Percentiles rank a stretch among this genome's conserved stretches.
Evolutionary conservation across 2,329 filamentous ascomycete species (phyloP).

Genomic region (Pestalotiopsis sp.): DNA sequence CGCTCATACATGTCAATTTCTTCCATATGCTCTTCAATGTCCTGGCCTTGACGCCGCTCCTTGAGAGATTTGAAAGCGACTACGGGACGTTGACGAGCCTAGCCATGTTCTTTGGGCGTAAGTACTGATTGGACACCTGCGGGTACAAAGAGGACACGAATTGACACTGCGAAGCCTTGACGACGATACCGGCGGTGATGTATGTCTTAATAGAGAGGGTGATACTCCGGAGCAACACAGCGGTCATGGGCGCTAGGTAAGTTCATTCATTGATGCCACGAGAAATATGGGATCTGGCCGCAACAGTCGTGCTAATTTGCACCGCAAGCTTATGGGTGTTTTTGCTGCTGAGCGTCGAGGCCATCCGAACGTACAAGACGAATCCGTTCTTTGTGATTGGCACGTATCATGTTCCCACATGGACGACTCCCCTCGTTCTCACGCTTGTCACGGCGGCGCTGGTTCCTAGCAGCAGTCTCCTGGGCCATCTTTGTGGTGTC

Average conservation of each 20-base stretch:
- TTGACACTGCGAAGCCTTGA: slow-evolving; percentile 59
- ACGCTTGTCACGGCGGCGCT: slow-evolving; percentile 76
- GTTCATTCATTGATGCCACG: slow-evolving; percentile 28
- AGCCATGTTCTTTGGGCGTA: slow-evolving; percentile 88
- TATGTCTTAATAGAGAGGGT: slow-evolving; percentile 81
- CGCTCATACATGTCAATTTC: slow-evolving; percentile 80
- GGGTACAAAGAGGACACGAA: neutral
- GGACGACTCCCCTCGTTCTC: slow-evolving; percentile 83
- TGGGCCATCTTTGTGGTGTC: slow-evolving; percentile 87
- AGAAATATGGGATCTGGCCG: neutral
- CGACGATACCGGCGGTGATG: slow-evolving; percentile 78
- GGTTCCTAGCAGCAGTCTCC: slow-evolving; percentile 78
- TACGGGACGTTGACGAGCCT: slow-evolving; percentile 89
- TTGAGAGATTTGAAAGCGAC: slow-evolving; percentile 93
- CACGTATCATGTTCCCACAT: slow-evolving; percentile 78
- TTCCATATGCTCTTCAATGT: slow-evolving; percentile 82
- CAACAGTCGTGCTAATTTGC: neutral
- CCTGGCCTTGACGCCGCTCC: slow-evolving; percentile 78
- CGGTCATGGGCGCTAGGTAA: slow-evolving; percentile 83
- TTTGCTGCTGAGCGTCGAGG: slow-evolving; percentile 80
- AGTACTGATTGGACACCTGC: slow-evolving; percentile 40
- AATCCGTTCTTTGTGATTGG: slow-evolving; percentile 76
- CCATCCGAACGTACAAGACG: slow-evolving; percentile 80
- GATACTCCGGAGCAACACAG: slow-evolving; percentile 71
- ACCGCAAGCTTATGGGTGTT: slow-evolving; percentile 83